Percentiles rank a stretch among this genome's conserved stretches.
Evolutionary conservation across 1,284 basidiomycete species (phyloP).

Genomic region (Apiotrichum brassicae): DNA sequence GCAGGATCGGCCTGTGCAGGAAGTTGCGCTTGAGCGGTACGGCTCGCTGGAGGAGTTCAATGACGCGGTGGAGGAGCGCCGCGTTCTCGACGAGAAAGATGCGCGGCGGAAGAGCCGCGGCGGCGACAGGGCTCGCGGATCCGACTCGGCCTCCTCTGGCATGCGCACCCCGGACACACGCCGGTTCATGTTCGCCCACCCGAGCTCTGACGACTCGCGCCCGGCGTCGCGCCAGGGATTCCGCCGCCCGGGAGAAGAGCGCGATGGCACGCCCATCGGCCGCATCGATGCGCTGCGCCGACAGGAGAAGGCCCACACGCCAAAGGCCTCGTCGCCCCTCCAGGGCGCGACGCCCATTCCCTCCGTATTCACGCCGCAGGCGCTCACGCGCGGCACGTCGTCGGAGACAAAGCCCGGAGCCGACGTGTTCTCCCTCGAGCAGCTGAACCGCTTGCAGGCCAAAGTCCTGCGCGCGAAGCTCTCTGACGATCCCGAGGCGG

Average conservation of each 20-base stretch:
- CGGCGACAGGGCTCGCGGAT: slow-evolving; percentile 23
- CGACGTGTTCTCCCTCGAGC: slow-evolving; percentile 49
- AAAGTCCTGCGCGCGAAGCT: slow-evolving; percentile 86
- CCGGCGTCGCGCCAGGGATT: slow-evolving; percentile 69
- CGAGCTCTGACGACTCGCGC: slow-evolving; percentile 26
- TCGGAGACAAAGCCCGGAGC: neutral
- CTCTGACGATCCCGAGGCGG: slow-evolving; percentile 64
- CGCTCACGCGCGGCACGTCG: slow-evolving; percentile 30
- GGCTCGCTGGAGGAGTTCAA: slow-evolving; percentile 77
- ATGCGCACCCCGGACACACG: slow-evolving; percentile 43
- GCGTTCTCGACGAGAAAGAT: slow-evolving; percentile 73
- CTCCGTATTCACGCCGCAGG: slow-evolving; percentile 72
- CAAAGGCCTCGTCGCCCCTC: neutral
- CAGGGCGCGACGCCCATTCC: slow-evolving; percentile 67
- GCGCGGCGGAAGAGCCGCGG: slow-evolving; percentile 51
- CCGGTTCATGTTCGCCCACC: slow-evolving; percentile 46
- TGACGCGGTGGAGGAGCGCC: slow-evolving; percentile 77
- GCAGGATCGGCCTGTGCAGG: slow-evolving; percentile 65
- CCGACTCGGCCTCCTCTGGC: slow-evolving; percentile 51
- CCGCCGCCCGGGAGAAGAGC: slow-evolving; percentile 61
- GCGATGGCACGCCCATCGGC: slow-evolving; percentile 7
- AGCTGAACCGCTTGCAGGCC: slow-evolving; percentile 88
- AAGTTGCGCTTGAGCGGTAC: slow-evolving; percentile 83
- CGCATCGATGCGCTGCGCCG: slow-evolving; percentile 36
- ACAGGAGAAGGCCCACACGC: slow-evolving; percentile 20